These are phyloP conservation scores for Coffea humblotiana DNA, from an alignment of 305 asterid genomes.

Conservation along the genomic window DNA sequence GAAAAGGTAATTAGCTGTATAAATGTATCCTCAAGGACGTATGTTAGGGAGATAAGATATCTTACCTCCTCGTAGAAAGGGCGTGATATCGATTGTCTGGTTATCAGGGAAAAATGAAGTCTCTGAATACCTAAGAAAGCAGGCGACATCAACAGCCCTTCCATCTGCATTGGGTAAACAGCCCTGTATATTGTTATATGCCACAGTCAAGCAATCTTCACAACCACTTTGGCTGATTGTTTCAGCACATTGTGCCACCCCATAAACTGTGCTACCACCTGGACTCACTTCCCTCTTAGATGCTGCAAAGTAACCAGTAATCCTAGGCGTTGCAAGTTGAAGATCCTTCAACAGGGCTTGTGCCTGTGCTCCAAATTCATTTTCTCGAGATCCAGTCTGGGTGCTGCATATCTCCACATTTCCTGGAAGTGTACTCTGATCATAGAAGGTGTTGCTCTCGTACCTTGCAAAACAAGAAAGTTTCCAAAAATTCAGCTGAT, in stretches of 20 bases:
- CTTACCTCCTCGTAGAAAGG: constrained; percentile 50
- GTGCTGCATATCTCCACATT: constrained; percentile 57
- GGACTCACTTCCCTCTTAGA: constrained; percentile 24
- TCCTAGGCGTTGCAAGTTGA: constrained; percentile 53
- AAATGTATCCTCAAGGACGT: no score
- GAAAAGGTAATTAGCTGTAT: no score
- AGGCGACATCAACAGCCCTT: constrained; percentile 72
- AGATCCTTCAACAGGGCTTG: constrained; percentile 49
- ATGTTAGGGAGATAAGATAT: background rate
- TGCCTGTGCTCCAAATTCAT: constrained; percentile 39
- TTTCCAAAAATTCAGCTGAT: background rate
- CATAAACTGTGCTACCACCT: constrained; percentile 40
- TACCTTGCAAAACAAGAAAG: constrained; percentile 38
- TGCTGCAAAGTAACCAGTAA: constrained; percentile 53
- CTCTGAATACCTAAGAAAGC: constrained; percentile 66
- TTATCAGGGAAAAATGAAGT: constrained; percentile 58
- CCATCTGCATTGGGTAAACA: constrained; percentile 73
- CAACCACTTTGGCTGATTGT: constrained; percentile 55
- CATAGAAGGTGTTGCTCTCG: constrained; percentile 67
- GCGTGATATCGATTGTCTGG: constrained; percentile 50
- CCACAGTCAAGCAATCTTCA: constrained; percentile 65
- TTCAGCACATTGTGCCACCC: constrained; percentile 77
- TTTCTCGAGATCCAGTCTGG: constrained; percentile 41
- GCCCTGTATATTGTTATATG: constrained; percentile 53
- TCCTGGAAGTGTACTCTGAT: constrained; percentile 58